Evolutionary conservation across 2,329 filamentous ascomycete genomes (phyloP).

Genomic region (Sarocladiaceae sp.): DNA sequence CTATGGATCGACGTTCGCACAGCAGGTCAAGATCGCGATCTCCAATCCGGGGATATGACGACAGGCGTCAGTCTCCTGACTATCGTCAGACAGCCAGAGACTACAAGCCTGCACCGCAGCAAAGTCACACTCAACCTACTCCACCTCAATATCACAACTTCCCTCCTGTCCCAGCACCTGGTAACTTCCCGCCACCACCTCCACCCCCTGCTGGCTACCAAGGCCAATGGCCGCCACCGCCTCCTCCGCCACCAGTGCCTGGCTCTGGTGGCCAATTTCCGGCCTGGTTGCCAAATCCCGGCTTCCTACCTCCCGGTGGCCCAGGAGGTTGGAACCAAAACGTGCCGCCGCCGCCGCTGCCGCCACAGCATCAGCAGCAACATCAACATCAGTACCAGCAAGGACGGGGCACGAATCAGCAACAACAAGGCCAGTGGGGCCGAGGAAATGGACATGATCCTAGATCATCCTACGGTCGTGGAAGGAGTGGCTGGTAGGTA

Average conservation of each 20-base stretch:
- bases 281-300: constrained; percentile 15
- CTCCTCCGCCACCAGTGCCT: constrained; percentile 21
- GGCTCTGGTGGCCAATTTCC: constrained; percentile 12
- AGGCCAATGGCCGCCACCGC: constrained; percentile 38
- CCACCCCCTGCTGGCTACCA: constrained; percentile 34
- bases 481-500: constrained; percentile 18
- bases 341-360: constrained; percentile 17
- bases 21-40: constrained; percentile 12
- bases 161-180: constrained; percentile 19
- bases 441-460: constrained; percentile 8
- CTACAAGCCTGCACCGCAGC: background rate
- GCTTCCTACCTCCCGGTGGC: constrained; percentile 11
- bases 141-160: constrained; percentile 18
- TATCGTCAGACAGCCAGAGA: background rate
- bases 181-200: constrained; percentile 27
- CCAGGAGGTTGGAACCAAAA: constrained; percentile 12
- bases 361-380: constrained; percentile 13
- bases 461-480: constrained; percentile 27
- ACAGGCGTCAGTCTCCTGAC: constrained; percentile 1
- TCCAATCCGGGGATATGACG: constrained; percentile 9
- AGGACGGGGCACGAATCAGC: background rate
- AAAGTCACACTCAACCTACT: constrained; percentile 16
- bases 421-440: background rate
- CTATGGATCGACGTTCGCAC: constrained; percentile 12
- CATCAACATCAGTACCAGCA: too few species aligned